Evolutionary conservation across 1,284 basidiomycete genomes (phyloP).

Genomic region (Tausonia pullulans): DNA sequence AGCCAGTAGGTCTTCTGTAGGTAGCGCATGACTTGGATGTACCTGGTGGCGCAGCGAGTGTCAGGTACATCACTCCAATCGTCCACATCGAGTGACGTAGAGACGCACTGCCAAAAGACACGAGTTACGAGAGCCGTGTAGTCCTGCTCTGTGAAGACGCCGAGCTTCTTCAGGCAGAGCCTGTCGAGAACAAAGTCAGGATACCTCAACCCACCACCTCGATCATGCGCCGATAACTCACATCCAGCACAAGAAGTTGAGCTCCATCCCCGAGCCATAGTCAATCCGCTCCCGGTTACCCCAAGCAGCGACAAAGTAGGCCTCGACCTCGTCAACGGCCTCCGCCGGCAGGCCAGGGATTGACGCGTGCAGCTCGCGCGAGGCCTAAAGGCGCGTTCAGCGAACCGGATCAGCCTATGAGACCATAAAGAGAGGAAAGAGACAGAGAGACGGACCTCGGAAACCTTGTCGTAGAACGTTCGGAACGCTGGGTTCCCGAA

Average conservation of each 20-base stretch:
- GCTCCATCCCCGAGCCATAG: conserved; percentile 98
- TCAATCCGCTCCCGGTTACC: conserved; percentile 87
- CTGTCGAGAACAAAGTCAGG: conserved; percentile 36
- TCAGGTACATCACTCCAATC: background rate
- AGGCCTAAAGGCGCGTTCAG: conserved; percentile 29
- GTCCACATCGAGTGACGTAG: background rate
- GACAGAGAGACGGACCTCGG: conserved; percentile 43
- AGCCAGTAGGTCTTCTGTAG: conserved; percentile 95
- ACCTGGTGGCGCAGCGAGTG: conserved; percentile 41
- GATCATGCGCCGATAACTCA: conserved; percentile 38
- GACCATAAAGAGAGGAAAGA: conserved; percentile 5
- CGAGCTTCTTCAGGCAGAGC: conserved; percentile 66
- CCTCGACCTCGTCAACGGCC: conserved; percentile 54
- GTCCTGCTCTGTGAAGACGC: conserved; percentile 55
- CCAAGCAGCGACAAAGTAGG: conserved; percentile 81
- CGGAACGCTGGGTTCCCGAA: conserved; percentile 98
- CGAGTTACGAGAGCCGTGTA: conserved; percentile 65
- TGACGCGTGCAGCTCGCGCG: conserved; percentile 38
- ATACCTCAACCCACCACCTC: background rate
- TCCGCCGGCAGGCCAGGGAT: conserved; percentile 50
- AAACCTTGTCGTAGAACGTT: conserved; percentile 74
- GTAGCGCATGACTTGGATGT: conserved; percentile 76
- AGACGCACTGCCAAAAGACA: conserved; percentile 74
- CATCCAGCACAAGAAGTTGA: conserved; percentile 97
- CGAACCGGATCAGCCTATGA: conserved; percentile 23